Conservation (phyloP, 2,329 filamentous ascomycete species). For the Trichoderma gracile region DNA sequence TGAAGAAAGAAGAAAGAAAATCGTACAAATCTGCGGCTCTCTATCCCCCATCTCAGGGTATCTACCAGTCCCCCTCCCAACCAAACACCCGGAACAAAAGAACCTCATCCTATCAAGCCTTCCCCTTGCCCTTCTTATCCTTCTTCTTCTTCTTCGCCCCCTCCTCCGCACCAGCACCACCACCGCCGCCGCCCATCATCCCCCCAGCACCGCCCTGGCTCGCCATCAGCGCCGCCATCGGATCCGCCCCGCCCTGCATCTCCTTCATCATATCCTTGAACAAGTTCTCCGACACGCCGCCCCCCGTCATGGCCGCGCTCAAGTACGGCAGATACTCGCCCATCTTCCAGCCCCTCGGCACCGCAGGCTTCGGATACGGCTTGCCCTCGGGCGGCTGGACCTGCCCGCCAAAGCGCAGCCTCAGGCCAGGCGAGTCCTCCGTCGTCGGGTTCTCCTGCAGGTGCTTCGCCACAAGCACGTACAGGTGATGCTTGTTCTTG, state of each 20-base stretch:
- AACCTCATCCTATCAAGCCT: no score
- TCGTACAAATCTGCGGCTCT: not conserved
- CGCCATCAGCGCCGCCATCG: slow-evolving; percentile 48
- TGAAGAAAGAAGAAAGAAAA: not conserved
- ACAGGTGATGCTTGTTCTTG: slow-evolving; percentile 83
- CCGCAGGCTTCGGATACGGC: slow-evolving; percentile 68
- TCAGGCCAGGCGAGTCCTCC: slow-evolving; percentile 65
- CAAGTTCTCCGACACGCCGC: slow-evolving; percentile 90
- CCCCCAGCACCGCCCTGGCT: slow-evolving; percentile 35
- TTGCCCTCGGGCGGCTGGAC: slow-evolving; percentile 62
- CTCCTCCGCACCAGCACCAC: slow-evolving; percentile 7
- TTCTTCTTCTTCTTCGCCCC: slow-evolving; percentile 47
- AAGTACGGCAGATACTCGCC: slow-evolving; percentile 80
- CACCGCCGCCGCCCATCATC: slow-evolving; percentile 29
- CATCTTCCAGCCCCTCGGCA: slow-evolving; percentile 91
- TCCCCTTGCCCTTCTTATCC: slow-evolving; percentile 52
- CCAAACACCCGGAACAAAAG: no score
- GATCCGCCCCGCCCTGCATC: slow-evolving; percentile 63
- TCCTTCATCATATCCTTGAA: slow-evolving; percentile 97
- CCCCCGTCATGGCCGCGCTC: slow-evolving; percentile 85
- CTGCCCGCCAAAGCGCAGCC: slow-evolving; percentile 72
- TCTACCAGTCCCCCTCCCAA: not conserved
- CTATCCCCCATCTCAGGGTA: not conserved
- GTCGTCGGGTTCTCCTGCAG: slow-evolving; percentile 77
- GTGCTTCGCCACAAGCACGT: slow-evolving; percentile 74